Percentiles rank a stretch among this genome's conserved stretches.
Conservation (phyloP, 2,329 filamentous ascomycete species). For the Alternaria sp. region DNA sequence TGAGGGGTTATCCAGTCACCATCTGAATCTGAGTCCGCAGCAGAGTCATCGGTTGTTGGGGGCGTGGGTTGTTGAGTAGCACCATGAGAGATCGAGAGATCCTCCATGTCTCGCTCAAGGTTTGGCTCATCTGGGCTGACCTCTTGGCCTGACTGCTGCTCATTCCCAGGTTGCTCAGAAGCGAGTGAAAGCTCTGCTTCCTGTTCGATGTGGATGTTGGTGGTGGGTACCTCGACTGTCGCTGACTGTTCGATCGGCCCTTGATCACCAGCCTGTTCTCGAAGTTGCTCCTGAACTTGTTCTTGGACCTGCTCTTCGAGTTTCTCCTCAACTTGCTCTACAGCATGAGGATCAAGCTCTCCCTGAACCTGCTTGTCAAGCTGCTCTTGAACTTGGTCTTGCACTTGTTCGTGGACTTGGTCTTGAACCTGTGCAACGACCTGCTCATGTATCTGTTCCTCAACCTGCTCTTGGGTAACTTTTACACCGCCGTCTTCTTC, state of each 20-base stretch:
- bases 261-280: slow-evolving; percentile 8
- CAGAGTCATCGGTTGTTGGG: slow-evolving; percentile 25
- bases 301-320: slow-evolving; percentile 15
- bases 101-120: slow-evolving; percentile 29
- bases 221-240: slow-evolving; percentile 4
- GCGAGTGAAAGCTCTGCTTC: slow-evolving; percentile 2
- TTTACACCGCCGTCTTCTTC: slow-evolving; percentile 17
- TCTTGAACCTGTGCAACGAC: slow-evolving; percentile 15
- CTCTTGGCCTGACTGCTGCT: background rate
- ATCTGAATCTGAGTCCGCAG: slow-evolving; percentile 25
- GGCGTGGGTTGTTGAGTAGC: slow-evolving; percentile 26
- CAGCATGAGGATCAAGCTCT: slow-evolving; percentile 1
- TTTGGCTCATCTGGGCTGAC: slow-evolving; percentile 2
- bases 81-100: slow-evolving; percentile 29
- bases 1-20: slow-evolving; percentile 92
- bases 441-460: slow-evolving; percentile 14
- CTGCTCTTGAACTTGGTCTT: slow-evolving; percentile 22
- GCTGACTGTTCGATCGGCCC: slow-evolving; percentile 7
- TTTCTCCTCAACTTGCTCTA: slow-evolving; percentile 17
- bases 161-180: slow-evolving; percentile 1
- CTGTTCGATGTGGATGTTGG: slow-evolving; percentile 13
- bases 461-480: slow-evolving; percentile 13
- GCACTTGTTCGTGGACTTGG: slow-evolving; percentile 21
- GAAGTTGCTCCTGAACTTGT: slow-evolving; percentile 15
- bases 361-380: slow-evolving; percentile 6